phyloP scores from a whole-genome alignment of 805 yeast species.

The Cyberlindnera subsufficiens region DNA sequence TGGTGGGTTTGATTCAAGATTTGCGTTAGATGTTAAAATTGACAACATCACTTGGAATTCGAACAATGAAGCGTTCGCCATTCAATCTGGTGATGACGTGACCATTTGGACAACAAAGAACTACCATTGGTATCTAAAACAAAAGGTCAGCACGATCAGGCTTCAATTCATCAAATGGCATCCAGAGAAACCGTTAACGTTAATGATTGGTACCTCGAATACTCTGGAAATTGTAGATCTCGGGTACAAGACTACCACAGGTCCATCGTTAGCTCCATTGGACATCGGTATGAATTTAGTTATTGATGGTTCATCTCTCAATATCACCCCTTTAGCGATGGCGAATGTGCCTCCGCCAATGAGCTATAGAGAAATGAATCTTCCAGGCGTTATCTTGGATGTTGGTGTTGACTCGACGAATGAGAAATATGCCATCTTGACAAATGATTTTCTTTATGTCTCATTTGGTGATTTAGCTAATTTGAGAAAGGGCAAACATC shows the following conservation, averaged over 20 bases:
- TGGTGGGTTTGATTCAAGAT: slow-evolving; percentile 72
- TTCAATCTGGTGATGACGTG: slow-evolving; percentile 55
- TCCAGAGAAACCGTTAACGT: slow-evolving; percentile 77
- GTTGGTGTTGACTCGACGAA: slow-evolving; percentile 60
- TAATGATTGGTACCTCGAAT: slow-evolving; percentile 55
- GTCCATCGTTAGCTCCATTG: slow-evolving; percentile 60
- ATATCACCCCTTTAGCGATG: slow-evolving; percentile 73
- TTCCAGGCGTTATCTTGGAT: slow-evolving; percentile 51
- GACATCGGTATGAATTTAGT: slow-evolving; percentile 81
- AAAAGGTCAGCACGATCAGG: slow-evolving; percentile 43
- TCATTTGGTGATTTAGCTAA: slow-evolving; percentile 40
- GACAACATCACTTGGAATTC: slow-evolving; percentile 68
- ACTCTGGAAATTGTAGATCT: slow-evolving; percentile 62
- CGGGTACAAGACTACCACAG: slow-evolving; percentile 54
- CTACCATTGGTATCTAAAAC: slow-evolving; percentile 94
- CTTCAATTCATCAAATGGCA: slow-evolving; percentile 64
- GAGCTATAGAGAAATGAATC: slow-evolving; percentile 59
- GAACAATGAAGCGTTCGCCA: slow-evolving; percentile 71
- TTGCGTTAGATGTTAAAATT: slow-evolving; percentile 46
- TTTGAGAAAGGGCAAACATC: slow-evolving; percentile 44
- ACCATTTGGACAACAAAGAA: slow-evolving; percentile 89
- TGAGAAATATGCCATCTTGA: slow-evolving; percentile 50
- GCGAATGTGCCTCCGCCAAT: slow-evolving; percentile 97
- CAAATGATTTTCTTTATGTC: slow-evolving; percentile 39
- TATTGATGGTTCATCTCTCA: slow-evolving; percentile 65